Evolutionary conservation across 306 rosid genomes (phyloP).

Genomic region (Notholithocarpus densiflorus): DNA sequence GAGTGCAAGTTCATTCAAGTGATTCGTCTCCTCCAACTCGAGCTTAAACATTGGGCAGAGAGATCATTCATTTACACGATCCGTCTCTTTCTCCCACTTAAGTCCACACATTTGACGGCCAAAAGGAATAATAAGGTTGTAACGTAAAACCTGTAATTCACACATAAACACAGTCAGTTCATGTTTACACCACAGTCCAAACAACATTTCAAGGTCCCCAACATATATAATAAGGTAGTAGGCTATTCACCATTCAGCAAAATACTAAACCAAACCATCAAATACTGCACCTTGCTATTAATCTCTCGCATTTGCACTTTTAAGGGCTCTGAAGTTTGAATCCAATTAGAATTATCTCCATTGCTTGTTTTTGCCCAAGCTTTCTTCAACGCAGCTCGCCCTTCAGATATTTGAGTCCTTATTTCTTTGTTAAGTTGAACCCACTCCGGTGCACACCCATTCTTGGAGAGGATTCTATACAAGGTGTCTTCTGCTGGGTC

Average conservation of each 20-base stretch:
- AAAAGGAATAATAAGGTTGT: slow-evolving; percentile 81
- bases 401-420: slow-evolving; percentile 45
- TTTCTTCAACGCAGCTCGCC: slow-evolving; percentile 56
- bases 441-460: slow-evolving; percentile 87
- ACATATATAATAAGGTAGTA: not conserved
- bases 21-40: not conserved
- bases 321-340: slow-evolving; percentile 47
- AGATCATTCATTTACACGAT: slow-evolving; percentile 52
- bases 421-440: slow-evolving; percentile 92
- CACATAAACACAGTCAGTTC: not conserved
- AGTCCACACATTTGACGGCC: slow-evolving; percentile 86
- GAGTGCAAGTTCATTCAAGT: no score
- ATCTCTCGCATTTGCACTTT: slow-evolving; percentile 54
- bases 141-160: slow-evolving; percentile 65
- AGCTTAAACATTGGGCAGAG: not conserved
- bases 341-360: slow-evolving; percentile 54
- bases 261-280: not conserved
- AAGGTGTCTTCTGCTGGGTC: slow-evolving; percentile 91
- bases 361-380: slow-evolving; percentile 52
- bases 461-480: slow-evolving; percentile 68
- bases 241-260: no score
- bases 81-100: slow-evolving; percentile 86
- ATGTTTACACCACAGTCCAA: not conserved
- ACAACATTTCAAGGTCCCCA: no score
- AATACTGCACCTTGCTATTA: slow-evolving; percentile 58